Evolutionary conservation across 306 rosid genomes (phyloP), one percentile per base, ranked within the genome.

Genomic region (Herpetospermum pedunculosum): DNA sequence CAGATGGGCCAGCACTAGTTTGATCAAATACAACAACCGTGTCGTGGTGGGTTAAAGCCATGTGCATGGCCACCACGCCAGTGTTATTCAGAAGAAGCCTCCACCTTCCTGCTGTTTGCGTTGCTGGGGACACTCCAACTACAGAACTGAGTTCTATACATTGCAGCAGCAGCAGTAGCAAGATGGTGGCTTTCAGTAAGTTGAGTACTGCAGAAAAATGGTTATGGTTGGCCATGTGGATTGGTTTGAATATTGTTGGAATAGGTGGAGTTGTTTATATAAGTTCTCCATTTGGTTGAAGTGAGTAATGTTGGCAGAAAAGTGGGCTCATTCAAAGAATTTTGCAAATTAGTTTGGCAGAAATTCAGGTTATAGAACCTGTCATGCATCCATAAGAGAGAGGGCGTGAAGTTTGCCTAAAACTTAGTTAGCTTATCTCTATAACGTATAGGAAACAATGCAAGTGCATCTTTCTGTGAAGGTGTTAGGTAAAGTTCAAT

Each of bases 1-100:
- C 23, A 0, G 98, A 89, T 14, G 58, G 83, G 26, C 89, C 88
- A 0, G 88, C 92, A 14, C 78, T 85, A 0, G 90, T 88, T 78
- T 87, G 96, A 69, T 91, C 97, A 26, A 87, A 91, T 79, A 89
- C 74, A 6, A 91, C 44, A 72, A 90, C 90, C 3, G 88, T 89
- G 85, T 88, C 78, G 34, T 60, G 68, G 81, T 81, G 76, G 34
- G 91, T 87, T 71, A 89, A 74, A 6, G 91, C 90, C 91, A 85
- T 85, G 70, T 86, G 97, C 97, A 89, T 89, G 29, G 90, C 84
- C 80, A 89, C 92, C 2, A 94, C 94, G 0, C 94, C 92, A 0
- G 85, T 67, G 79, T 16, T 84, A 38, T 88, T 74, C 37, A 83
- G 77, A 21, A 89, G 92, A 35, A 87, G 81, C 49, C 85, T 83